Percentiles rank a stretch among this genome's conserved stretches.
Evolutionary conservation across 164 flowering plant genomes (phyloP).

Genomic region (Piper betle): DNA sequence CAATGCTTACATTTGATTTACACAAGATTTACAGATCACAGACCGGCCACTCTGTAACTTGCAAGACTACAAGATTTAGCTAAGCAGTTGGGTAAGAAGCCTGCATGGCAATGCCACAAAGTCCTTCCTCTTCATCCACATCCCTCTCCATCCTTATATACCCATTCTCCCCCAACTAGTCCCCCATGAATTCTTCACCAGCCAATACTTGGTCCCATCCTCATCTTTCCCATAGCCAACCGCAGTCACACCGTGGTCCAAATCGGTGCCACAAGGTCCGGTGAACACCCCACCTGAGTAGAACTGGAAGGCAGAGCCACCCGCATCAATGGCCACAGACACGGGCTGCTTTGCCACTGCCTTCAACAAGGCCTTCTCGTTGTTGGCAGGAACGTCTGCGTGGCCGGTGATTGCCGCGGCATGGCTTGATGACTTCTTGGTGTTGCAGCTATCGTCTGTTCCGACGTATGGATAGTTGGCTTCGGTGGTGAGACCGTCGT

Average conservation of each 20-base stretch:
- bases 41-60: no score
- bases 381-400: conserved; percentile 13
- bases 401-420: conserved; percentile 13
- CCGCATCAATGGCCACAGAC: conserved; percentile 16
- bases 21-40: no score
- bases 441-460: conserved; percentile 6
- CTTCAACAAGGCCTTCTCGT: conserved; percentile 13
- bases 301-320: conserved; percentile 12
- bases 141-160: conserved; percentile 15
- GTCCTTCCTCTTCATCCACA: conserved; percentile 10
- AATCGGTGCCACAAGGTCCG: conserved; percentile 12
- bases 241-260: conserved; percentile 18
- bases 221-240: conserved; percentile 18
- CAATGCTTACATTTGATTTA: no score
- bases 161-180: conserved; percentile 18
- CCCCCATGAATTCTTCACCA: conserved; percentile 11
- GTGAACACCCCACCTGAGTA: conserved; percentile 20
- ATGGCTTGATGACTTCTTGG: not conserved
- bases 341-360: conserved; percentile 23
- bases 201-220: not conserved
- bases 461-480: conserved; percentile 13
- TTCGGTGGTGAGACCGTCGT: conserved; percentile 13
- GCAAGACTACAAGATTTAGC: no score
- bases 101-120: conserved; percentile 17
- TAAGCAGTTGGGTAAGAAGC: conserved; percentile 9